A percentile compares a stretch with the other conserved stretches of the same genome.
phyloP scores from a whole-genome alignment of 768 basidiomycete genomes.

The Lyophyllum decastes region DNA sequence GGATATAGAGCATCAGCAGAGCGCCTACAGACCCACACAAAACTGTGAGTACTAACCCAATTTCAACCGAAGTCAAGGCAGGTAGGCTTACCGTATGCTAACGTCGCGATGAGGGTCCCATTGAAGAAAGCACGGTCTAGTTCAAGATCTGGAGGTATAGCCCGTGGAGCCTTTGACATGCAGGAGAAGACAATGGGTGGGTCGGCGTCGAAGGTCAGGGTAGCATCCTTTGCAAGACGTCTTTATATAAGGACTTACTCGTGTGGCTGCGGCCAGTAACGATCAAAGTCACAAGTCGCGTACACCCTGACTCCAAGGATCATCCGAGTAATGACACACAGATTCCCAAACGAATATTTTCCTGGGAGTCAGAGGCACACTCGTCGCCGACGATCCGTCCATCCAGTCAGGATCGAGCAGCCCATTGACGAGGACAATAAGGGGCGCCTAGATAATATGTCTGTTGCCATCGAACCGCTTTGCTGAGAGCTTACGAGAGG shows the following conservation, averaged over 20 bases:
- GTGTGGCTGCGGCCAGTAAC: no score
- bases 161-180: constrained; percentile 3
- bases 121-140: constrained; percentile 16
- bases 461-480: no score
- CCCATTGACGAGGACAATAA: no score
- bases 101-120: constrained; percentile 15
- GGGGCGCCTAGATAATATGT: no score
- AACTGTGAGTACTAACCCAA: neutral
- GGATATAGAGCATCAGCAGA: constrained; percentile 20
- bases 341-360: no score
- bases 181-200: neutral
- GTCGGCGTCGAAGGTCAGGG: constrained; percentile 12
- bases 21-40: constrained; percentile 11
- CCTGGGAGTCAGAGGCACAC: no score
- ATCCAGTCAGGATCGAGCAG: no score
- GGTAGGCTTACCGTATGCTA: constrained; percentile 17
- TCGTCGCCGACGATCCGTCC: no score
- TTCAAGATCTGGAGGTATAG: neutral
- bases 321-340: no score
- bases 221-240: neutral
- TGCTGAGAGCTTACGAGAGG: no score
- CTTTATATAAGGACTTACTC: neutral
- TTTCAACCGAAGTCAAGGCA: neutral
- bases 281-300: no score
- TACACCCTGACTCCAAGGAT: no score